These are phyloP conservation scores for Cladochytrium replicatum DNA, from an alignment of 192 early-diverging fungal genomes.

Conservation along the genomic window DNA sequence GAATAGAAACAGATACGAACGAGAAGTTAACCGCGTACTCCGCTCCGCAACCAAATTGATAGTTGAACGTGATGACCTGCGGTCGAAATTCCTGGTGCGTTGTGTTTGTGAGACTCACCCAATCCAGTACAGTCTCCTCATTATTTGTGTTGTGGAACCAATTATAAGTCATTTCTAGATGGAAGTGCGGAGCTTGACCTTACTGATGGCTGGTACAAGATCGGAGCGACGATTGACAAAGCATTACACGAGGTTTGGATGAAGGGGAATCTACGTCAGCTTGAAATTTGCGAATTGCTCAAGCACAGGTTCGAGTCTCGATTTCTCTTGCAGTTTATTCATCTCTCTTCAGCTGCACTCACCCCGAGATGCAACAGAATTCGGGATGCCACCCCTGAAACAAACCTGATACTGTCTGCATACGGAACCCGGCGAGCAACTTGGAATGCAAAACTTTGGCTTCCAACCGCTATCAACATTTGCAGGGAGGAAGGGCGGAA, in stretches of 20 bases:
- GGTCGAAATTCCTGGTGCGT: conserved; percentile 47
- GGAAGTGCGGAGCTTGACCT: conserved; percentile 29
- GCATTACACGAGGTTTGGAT: conserved; percentile 24
- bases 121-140: too few relatives aligned
- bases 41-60: conserved; percentile 52
- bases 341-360: conserved; percentile 24
- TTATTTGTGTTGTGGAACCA: neutral
- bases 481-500: too few relatives aligned
- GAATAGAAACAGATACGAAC: conserved; percentile 46
- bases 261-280: conserved; percentile 18
- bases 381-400: conserved; percentile 21
- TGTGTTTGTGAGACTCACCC: conserved; percentile 45
- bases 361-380: too few relatives aligned
- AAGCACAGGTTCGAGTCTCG: conserved; percentile 31
- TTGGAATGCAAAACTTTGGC: conserved; percentile 56
- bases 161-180: conserved; percentile 8
- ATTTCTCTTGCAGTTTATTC: too few relatives aligned
- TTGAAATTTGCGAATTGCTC: conserved; percentile 52
- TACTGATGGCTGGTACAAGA: conserved; percentile 67
- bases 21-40: conserved; percentile 51
- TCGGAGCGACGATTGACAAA: conserved; percentile 42
- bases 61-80: conserved; percentile 51
- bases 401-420: conserved; percentile 32
- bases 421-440: conserved; percentile 44
- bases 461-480: too few relatives aligned